Base-by-base conservation (phyloP, 2,329 filamentous ascomycete species). In the Diplodia intermedia region DNA sequence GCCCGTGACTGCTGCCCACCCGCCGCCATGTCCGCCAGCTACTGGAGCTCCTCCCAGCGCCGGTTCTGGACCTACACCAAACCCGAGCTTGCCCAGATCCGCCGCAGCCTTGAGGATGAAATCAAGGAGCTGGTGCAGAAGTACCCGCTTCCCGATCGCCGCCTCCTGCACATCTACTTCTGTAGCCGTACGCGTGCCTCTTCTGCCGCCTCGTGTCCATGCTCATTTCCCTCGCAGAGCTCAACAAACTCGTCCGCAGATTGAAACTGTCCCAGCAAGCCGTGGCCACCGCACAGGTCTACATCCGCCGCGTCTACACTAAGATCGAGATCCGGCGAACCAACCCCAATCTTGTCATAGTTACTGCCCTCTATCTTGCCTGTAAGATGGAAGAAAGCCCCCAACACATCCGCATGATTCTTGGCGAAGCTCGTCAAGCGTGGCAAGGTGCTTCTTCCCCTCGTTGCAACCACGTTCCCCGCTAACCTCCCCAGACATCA, bases 341-440 rank as follows among this genome's bases (percentile, higher is more conserved):
- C 57, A 99, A 98, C 74, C 93, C 94, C 4, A 97, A 97, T 76
- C 88, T 98, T 43, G 89, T 98, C 69, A 86, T 97, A 71, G 90
- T 93, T n/a, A 98, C 95, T 1, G 92, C 94, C 5, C 86, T 98
- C 69, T 99, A 99, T 78, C 84, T 99, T 43, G 94, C 95, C 23
- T 97, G 93, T 82, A 99, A 99, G 81, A 97, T 97, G 88, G 95
- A 99, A 79, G 95, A 99, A 79, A 94, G 90, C 62, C 95, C 95
- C 2, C 94, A 98, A 78, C 95, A 99, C 78, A 98, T 99, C 74
- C 88, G 95, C 36, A 87, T 97, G 71, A 90, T 99, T 69, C 90
- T 95, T 12, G 90, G 89, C 56, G 95, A 99, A 79, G 93, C 94
- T 3, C 89, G 93, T 40, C 88, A 90, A 68, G 85, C 96, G 69